Conservation (phyloP, 2,329 filamentous ascomycete genomes). For the Trichoderma harzianum region DNA sequence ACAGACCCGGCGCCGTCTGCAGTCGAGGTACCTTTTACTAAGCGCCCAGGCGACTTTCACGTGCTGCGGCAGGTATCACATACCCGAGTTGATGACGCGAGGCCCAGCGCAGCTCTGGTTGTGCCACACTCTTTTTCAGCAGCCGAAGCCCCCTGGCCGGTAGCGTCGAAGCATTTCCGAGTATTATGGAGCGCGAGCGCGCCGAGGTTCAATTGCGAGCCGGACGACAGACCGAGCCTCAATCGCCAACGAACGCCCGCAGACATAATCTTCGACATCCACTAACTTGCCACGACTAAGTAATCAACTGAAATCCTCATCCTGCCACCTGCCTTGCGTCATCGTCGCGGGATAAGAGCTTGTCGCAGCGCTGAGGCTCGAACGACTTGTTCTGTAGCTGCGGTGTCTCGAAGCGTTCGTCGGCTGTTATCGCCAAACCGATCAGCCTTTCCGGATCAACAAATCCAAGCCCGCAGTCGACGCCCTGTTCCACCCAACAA, state of each 20-base stretch:
- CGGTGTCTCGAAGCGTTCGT: not conserved
- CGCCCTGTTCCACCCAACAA: not conserved
- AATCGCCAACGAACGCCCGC: not conserved
- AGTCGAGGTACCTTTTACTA: constrained; percentile 2
- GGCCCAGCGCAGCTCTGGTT: not conserved
- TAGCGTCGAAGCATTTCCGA: constrained; percentile 11
- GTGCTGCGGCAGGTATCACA: constrained; percentile 16
- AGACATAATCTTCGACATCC: constrained; percentile 5
- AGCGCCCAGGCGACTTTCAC: not conserved
- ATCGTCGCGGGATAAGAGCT: not conserved
- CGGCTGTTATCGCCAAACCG: constrained; percentile 1
- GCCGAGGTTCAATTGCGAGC: constrained; percentile 19
- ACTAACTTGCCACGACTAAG: not conserved
- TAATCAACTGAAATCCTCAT: not conserved
- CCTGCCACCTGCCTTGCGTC: not conserved
- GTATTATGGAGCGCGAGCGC: constrained; percentile 15
- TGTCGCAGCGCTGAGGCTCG: not conserved
- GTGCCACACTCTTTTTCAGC: constrained; percentile 8
- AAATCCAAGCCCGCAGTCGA: not conserved
- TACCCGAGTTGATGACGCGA: constrained; percentile 7
- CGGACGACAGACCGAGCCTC: constrained; percentile 15
- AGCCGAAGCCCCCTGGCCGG: constrained; percentile 16
- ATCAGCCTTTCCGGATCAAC: not conserved
- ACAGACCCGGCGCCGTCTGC: not conserved
- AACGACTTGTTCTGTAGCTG: not conserved